These are phyloP conservation scores for Leersia perrieri DNA, from an alignment of 176 grass and related monocot species.

Conservation along the genomic window DNA sequence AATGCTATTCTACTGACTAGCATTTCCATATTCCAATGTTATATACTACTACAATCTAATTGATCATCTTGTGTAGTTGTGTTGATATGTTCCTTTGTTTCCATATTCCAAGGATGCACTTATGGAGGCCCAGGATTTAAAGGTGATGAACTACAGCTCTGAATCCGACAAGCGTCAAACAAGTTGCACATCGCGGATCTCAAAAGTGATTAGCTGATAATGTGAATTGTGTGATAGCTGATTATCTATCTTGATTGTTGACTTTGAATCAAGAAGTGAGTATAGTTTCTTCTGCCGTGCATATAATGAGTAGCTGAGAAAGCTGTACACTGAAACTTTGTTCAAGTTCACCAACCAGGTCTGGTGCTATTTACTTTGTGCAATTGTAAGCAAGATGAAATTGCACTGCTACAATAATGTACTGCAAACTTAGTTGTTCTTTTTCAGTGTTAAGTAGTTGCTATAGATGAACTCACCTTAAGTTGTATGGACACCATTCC, in stretches of 20 bases:
- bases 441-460: background rate
- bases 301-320: conserved; percentile 79
- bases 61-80: conserved; percentile 18
- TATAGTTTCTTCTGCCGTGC: conserved; percentile 22
- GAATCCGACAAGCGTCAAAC: conserved; percentile 61
- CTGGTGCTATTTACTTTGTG: conserved; percentile 25
- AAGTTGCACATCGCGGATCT: conserved; percentile 48
- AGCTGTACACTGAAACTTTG: conserved; percentile 64
- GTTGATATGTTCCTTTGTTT: conserved; percentile 1
- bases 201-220: conserved; percentile 49
- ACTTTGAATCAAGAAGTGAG: conserved; percentile 3
- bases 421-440: background rate
- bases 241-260: conserved; percentile 13
- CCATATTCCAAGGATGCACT: conserved; percentile 74
- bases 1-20: background rate
- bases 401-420: background rate
- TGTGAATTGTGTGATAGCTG: background rate
- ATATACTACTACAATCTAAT: no score
- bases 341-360: conserved; percentile 88
- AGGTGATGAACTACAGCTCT: conserved; percentile 49
- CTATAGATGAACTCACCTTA: background rate
- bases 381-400: conserved; percentile 3
- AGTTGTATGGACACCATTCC: background rate
- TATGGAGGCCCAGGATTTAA: conserved; percentile 50
- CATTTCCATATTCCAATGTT: background rate